Evolutionary conservation across 2,329 filamentous ascomycete species (phyloP).

Genomic region (Boeremia lycopersici): DNA sequence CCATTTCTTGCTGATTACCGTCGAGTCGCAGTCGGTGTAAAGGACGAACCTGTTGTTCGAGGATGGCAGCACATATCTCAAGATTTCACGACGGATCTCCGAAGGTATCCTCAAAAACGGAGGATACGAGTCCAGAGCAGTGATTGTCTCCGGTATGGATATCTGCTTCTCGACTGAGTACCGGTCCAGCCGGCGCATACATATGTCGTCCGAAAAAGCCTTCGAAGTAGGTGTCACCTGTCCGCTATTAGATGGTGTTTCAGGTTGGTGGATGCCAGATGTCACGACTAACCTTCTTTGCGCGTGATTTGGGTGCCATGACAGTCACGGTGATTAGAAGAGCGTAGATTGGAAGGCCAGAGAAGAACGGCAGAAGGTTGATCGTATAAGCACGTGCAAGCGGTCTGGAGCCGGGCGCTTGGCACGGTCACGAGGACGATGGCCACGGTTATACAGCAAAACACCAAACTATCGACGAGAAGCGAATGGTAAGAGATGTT

Average conservation of each 20-base stretch:
- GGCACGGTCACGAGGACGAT: constrained; percentile 9
- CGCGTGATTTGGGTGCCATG: constrained; percentile 44
- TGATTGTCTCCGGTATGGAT: constrained; percentile 46
- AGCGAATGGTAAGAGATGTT: neutral
- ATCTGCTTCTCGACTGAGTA: constrained; percentile 42
- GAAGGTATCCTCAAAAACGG: constrained; percentile 47
- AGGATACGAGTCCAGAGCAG: constrained; percentile 44
- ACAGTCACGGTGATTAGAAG: neutral
- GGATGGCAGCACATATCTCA: constrained; percentile 46
- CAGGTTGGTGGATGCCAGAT: constrained; percentile 3
- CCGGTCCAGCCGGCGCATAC: constrained; percentile 31
- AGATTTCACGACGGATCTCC: constrained; percentile 47
- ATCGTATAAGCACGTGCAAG: constrained; percentile 11
- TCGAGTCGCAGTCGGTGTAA: constrained; percentile 52
- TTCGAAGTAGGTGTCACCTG: constrained; percentile 39
- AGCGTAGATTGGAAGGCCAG: constrained; percentile 5
- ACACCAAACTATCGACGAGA: neutral
- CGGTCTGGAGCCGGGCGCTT: constrained; percentile 2
- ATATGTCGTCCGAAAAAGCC: constrained; percentile 33
- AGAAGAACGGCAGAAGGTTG: neutral
- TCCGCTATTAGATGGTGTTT: constrained; percentile 25
- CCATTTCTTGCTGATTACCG: constrained; percentile 47
- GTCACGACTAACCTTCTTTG: constrained; percentile 41
- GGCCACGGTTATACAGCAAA: neutral
- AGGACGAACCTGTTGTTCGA: constrained; percentile 53